Base-by-base conservation (phyloP, 2,329 filamentous ascomycete genomes). In the Stagonosporopsis cucurbitacearum region DNA sequence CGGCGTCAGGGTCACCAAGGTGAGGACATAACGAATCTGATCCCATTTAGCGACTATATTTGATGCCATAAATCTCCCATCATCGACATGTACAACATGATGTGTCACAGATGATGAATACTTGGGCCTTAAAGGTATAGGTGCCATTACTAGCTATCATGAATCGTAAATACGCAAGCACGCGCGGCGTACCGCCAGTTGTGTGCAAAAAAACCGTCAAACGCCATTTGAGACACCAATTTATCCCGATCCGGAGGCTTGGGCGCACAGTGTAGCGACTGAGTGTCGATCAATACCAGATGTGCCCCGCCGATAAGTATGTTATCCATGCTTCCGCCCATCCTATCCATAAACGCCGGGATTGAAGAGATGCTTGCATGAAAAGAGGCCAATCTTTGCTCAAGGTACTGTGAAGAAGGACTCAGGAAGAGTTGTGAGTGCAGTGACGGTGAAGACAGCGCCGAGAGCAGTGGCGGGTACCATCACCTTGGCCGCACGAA, bases 341-440 rank as follows among this genome's bases (percentile, higher is more conserved):
- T 25, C 9, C 5, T 33, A 8, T 36, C 35, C 39, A 11, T 45
- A 20, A 52, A 57, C 44, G 48, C 43, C 54, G 15, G 41, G 22
- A 32, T 6, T 11, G 9, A 39, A 39, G 20, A 19, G 28, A 9
- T 41, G 1, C 15, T 28, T 13, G 20, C 28, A 17, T 26, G 17
- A 23, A 19, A 12, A 17, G 6, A 43, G 9, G 20, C 8, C 22
- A 8, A 17, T 40, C 20, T 12, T 7, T 3, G n/a, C 25, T 35
- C 43, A 54, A 17, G 45, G 45, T 15, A 57, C 60, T 5, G 47
- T 55, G 28, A 68, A 68, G 51, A 68, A 66, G 30, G 58, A 59
- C 30, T 68, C 64, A 7, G 65, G 65, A 17, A 68, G 59, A 44
- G 57, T 56, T 13, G 65, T 61, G 9, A 68, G 65, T 36, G 65